Conservation (phyloP, 768 basidiomycete species). For the Xerocomus potaroensis region DNA sequence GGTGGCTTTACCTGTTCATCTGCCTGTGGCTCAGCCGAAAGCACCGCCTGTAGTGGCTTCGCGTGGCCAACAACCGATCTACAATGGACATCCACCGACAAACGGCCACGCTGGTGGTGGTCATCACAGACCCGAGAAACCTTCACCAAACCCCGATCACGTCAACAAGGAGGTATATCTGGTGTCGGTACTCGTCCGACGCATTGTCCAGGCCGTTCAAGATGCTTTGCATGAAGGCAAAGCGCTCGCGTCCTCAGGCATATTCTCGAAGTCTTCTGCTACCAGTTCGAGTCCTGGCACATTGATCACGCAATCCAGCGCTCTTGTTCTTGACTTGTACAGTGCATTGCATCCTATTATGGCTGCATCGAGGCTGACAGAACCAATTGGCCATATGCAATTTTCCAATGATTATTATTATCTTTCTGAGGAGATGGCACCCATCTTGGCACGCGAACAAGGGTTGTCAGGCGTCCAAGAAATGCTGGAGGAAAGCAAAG, state of each 20-base stretch:
- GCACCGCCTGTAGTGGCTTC: conserved; percentile 43
- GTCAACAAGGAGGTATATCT: conserved; percentile 47
- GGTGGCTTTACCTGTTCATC: conserved; percentile 24
- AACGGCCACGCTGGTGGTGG: conserved; percentile 18
- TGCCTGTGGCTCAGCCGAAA: conserved; percentile 30
- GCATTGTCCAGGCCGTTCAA: conserved; percentile 53
- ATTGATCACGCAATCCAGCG: conserved; percentile 56
- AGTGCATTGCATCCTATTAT: conserved; percentile 73
- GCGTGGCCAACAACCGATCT: conserved; percentile 47
- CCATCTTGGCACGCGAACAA: conserved; percentile 27
- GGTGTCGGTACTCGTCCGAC: conserved; percentile 55
- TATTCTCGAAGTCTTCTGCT: conserved; percentile 38
- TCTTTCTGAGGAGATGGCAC: conserved; percentile 47
- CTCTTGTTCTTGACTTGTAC: conserved; percentile 71
- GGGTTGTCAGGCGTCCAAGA: conserved; percentile 34
- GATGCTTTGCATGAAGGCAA: conserved; percentile 64
- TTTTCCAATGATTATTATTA: conserved; percentile 82
- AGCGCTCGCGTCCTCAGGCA: conserved; percentile 53
- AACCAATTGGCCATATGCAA: conserved; percentile 57
- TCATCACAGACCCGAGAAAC: conserved; percentile 15
- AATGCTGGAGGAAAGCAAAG: conserved; percentile 48
- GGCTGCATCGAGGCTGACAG: conserved; percentile 44
- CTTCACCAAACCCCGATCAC: conserved; percentile 13
- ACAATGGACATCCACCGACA: conserved; percentile 16
- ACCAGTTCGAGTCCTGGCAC: conserved; percentile 42